Evolutionary conservation across 78 protist genomes (phyloP), one percentile per base, ranked within the genome.

Genomic region (Guillardia theta): DNA sequence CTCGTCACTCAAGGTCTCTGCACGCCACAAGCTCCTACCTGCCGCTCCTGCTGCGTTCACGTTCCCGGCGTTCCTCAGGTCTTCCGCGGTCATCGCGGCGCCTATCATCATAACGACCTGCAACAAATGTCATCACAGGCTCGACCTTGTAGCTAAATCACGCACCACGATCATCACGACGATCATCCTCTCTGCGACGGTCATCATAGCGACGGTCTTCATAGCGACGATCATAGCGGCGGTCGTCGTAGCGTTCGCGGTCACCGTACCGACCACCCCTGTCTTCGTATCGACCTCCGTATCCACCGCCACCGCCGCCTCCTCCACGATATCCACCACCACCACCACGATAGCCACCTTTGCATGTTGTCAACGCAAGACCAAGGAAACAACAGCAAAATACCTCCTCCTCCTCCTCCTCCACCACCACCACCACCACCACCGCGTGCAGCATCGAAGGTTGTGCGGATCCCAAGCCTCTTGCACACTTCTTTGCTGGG

Each of bases 371-470:
- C 70, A 24, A 6, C 70, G 70, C 39, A 27, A 58, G 27, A 24
- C 70, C 27, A n/a, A n/a, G n/a, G n/a, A n/a, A n/a, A n/a, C n/a
- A n/a, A 53, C 33, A 53, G 62, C 33, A 53, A 18, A 53, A 12
- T 53, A 18, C 83, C 83, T 12, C 48, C 45, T 37, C 50, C 48
- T 10, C 90, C 90, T 18, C 90, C 90, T 18, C 90, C 90, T 22
- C 90, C 90, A 33, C 90, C 90, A 33, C 90, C 90, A 48, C 19
- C 19, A 37, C 90, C 90, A 48, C 90, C 90, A 24, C 90, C 90
- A 0, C 90, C 90, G 21, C 90, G 90, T 4, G 90, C 90, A 10
- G 53, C 43, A 8, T 80, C 90, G 90, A 45, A 39, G 36, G 46
- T 44, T 30, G 10, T 15, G 90, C 90, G 90, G 30, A 80, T 80